Evolutionary conservation across 2,329 filamentous ascomycete species (phyloP).

Genomic region (Ophioceras dolichostomum): DNA sequence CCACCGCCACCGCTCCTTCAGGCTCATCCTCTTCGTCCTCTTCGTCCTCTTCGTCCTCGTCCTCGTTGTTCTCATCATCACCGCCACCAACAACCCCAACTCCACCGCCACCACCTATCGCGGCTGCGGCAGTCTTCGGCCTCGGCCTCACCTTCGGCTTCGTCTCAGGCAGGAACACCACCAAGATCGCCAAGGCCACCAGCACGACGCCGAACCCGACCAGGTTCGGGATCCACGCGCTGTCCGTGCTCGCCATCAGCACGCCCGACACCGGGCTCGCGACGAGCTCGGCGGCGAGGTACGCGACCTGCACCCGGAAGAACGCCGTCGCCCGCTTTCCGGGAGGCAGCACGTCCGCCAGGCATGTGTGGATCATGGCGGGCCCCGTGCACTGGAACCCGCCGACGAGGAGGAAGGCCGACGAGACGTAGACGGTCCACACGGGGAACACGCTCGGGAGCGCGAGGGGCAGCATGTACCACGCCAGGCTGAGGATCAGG

Average conservation of each 20-base stretch:
- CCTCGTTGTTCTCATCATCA: not conserved
- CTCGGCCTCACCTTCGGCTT: conserved; percentile 11
- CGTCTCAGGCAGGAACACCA: conserved; percentile 30
- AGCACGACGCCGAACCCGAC: conserved; percentile 16
- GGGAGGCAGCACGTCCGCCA: conserved; percentile 29
- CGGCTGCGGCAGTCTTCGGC: not conserved
- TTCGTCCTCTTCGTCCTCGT: conserved; percentile 1
- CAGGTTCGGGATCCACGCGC: conserved; percentile 26
- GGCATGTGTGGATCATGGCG: conserved; percentile 32
- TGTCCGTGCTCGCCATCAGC: conserved; percentile 19
- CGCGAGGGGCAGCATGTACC: conserved; percentile 18
- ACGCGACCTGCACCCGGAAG: conserved; percentile 24
- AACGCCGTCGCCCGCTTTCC: conserved; percentile 24
- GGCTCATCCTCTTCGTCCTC: not conserved
- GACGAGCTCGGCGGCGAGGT: conserved; percentile 23
- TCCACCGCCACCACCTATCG: not conserved
- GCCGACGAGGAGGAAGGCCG: conserved; percentile 25
- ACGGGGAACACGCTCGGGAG: conserved; percentile 25
- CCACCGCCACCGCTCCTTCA: too few relatives aligned
- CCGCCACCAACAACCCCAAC: not conserved
- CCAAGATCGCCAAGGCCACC: not conserved
- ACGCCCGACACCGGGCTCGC: conserved; percentile 26
- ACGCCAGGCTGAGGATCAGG: conserved; percentile 9
- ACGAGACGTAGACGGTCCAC: conserved; percentile 23
- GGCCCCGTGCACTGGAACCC: conserved; percentile 23